These are phyloP conservation scores for Trichoderma guizhouense DNA, from an alignment of 2,329 filamentous ascomycete species.

Conservation along the genomic window DNA sequence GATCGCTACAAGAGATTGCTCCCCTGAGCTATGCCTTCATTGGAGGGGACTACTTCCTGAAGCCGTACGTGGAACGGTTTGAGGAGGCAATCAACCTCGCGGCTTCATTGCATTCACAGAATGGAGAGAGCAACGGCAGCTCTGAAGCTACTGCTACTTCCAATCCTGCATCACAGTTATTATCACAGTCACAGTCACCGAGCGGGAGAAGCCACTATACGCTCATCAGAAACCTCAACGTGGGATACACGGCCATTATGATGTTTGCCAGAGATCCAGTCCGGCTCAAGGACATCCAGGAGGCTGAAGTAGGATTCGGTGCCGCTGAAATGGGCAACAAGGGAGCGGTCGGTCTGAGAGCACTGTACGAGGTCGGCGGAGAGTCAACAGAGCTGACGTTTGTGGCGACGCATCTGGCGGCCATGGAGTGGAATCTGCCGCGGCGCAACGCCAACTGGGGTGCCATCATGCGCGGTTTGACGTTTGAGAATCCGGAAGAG, in stretches of 20 bases:
- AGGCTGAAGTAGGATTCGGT: conserved; percentile 82
- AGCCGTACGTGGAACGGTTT: conserved; percentile 71
- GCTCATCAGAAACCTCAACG: conserved; percentile 66
- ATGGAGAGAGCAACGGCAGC: conserved; percentile 17
- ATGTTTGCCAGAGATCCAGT: conserved; percentile 69
- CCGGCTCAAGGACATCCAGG: conserved; percentile 63
- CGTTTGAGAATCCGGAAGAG: conserved; percentile 61
- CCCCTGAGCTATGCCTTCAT: conserved; percentile 83
- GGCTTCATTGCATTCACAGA: conserved; percentile 41
- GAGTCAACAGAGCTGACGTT: conserved; percentile 70
- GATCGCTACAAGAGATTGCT: conserved; percentile 85
- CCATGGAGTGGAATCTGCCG: conserved; percentile 75
- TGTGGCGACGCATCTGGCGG: conserved; percentile 81
- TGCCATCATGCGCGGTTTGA: conserved; percentile 72
- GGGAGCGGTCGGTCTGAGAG: conserved; percentile 77
- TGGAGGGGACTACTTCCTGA: conserved; percentile 74
- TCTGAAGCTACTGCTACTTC: conserved; percentile 10
- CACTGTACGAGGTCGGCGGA: conserved; percentile 51
- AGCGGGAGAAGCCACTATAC: conserved; percentile 52
- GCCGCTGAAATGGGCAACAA: conserved; percentile 91
- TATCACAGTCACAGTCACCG: neutral
- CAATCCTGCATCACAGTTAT: conserved; percentile 5
- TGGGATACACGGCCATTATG: conserved; percentile 88
- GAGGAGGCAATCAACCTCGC: conserved; percentile 69
- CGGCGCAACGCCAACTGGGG: conserved; percentile 86